Conservation (phyloP, 805 yeast species). For the Jamesozyma gamospora region DNA sequence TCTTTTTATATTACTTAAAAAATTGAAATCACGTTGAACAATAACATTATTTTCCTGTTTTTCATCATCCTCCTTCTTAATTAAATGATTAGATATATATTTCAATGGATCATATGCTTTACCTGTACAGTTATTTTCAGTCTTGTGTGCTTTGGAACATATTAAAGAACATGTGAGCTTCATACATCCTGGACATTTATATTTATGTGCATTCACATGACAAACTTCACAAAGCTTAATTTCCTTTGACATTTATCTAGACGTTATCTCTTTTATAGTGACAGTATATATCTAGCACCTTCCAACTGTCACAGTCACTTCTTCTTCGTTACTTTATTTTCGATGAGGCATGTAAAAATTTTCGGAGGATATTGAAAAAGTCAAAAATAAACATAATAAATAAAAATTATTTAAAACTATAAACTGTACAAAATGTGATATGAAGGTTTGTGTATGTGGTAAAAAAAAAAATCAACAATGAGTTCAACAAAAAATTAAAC, state of each 20-base stretch:
- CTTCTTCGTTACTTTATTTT: too few relatives aligned
- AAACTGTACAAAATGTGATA: too few relatives aligned
- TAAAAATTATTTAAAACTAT: too few relatives aligned
- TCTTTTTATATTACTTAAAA: conserved; percentile 51
- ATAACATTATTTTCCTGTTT: conserved; percentile 31
- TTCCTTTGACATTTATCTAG: neutral
- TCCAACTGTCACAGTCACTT: too few relatives aligned
- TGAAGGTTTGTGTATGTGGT: too few relatives aligned
- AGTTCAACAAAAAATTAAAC: too few relatives aligned
- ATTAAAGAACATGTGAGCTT: conserved; percentile 55
- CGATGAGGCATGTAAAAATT: too few relatives aligned
- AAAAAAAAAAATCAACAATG: too few relatives aligned
- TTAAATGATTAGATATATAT: conserved; percentile 41
- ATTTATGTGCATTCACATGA: conserved; percentile 37
- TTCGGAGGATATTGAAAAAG: too few relatives aligned
- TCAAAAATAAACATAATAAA: too few relatives aligned
- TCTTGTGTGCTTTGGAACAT: conserved; percentile 67
- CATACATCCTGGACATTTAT: conserved; percentile 74
- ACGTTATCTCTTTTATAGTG: too few relatives aligned
- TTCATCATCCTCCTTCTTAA: conserved; percentile 31
- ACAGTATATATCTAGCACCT: too few relatives aligned
- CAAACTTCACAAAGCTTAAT: conserved; percentile 38
- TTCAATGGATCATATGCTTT: conserved; percentile 43
- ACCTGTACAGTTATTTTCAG: conserved; percentile 56
- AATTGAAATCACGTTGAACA: conserved; percentile 78